Evolutionary conservation across 75 land plant species (phyloP), one percentile per base, ranked within the genome.

Genomic region (Chamaecyparis obtusa): DNA sequence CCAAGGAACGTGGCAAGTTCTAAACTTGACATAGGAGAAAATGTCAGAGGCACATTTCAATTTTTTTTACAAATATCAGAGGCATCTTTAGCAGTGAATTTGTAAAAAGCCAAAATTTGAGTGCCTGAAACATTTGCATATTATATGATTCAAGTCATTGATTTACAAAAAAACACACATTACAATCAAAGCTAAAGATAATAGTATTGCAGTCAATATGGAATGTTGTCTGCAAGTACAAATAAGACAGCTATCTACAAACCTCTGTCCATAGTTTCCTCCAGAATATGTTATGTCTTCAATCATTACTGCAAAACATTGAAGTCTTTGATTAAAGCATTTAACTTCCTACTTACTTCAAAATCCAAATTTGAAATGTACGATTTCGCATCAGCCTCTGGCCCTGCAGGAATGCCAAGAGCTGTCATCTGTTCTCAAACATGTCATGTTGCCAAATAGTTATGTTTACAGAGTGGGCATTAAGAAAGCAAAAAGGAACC

Each of bases 321-420:
- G 21, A 60, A 44, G 67, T 60, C 27, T 21, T 6, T 60, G 5
- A 60, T 60, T 21, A 60, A 60, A 60, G 1, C 27, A 60, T 19
- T 60, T 60, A 60, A 5, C 27, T 60, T 21, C 67, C 7, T 60
- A 60, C 27, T 89, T 48, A 96, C 97, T 37, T 96, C 94, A 85
- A 67, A 78, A 46, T 96, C 96, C 88, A 96, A 88, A 89, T 96
- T 96, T 71, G 94, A 95, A 74, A 96, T 83, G 87, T 91, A 93
- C 17, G 94, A 87, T 90, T 94, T 93, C 37, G 97, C 89, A 35
- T 93, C 95, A 78, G 86, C 89, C 71, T 93, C 96, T 43, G 85
- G 71, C 60, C 93, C 94, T 37, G 91, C 41, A 39, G 83, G 48
- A 15, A 90, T 54, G 15, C 93, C 93, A 85, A 89, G 87, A 69